These are phyloP conservation scores for Vitis hybrid DNA, from an alignment of 177 flowering plant genomes.

Conservation along the genomic window DNA sequence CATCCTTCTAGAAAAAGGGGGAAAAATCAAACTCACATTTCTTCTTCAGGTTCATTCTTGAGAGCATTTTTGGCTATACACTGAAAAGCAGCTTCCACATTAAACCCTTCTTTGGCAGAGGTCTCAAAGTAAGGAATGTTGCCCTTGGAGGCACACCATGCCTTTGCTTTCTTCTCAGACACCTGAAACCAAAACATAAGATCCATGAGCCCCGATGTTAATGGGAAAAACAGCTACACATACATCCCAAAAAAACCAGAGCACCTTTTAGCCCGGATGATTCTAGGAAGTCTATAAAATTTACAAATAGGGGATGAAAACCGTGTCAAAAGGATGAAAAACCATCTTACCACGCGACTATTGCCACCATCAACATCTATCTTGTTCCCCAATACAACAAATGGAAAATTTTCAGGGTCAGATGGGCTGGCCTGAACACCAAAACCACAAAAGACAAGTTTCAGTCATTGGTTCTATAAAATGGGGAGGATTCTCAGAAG, in stretches of 20 bases:
- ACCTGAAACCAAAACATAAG: conserved; percentile 28
- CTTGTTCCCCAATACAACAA: conserved; percentile 71
- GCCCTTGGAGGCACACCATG: conserved; percentile 72
- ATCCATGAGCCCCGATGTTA: background rate
- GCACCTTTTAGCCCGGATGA: background rate
- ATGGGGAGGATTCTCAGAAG: background rate
- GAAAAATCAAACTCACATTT: conserved; percentile 43
- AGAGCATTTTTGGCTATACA: conserved; percentile 65
- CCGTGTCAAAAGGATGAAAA: background rate
- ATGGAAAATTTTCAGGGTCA: conserved; percentile 62
- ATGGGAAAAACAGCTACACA: background rate
- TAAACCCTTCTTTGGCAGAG: conserved; percentile 61
- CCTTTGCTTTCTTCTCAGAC: conserved; percentile 56
- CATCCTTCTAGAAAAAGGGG: no score
- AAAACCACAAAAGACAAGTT: conserved; percentile 5
- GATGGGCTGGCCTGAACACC: conserved; percentile 59
- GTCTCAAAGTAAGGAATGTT: conserved; percentile 70
- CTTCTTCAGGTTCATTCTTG: conserved; percentile 70
- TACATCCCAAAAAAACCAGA: background rate
- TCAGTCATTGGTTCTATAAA: background rate
- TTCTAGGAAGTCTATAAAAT: background rate
- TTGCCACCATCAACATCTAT: conserved; percentile 70
- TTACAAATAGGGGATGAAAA: background rate
- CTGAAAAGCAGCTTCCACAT: conserved; percentile 70
- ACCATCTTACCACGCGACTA: conserved; percentile 61